Evolutionary conservation across 2,329 filamentous ascomycete genomes (phyloP).

Genomic region (Trichoderma atroviride): DNA sequence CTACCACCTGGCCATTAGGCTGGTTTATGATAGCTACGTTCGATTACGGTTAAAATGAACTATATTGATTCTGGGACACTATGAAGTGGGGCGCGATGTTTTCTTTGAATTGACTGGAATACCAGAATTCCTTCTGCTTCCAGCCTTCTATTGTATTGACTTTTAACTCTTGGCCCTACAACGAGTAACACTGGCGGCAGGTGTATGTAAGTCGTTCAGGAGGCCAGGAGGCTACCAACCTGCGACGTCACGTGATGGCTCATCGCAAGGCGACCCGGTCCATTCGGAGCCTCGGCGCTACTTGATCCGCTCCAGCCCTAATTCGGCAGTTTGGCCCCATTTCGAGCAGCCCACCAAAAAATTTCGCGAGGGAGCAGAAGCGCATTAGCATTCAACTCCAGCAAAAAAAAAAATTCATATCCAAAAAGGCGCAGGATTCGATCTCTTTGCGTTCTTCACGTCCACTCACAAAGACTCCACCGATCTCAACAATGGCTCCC

Average conservation of each 20-base stretch:
- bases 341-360: slow-evolving; percentile 36
- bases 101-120: neutral
- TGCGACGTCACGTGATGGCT: slow-evolving; percentile 14
- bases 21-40: slow-evolving; percentile 25
- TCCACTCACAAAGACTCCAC: slow-evolving; percentile 35
- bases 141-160: neutral
- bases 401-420: slow-evolving; percentile 29
- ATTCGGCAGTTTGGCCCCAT: slow-evolving; percentile 32
- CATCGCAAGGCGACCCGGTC: neutral
- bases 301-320: slow-evolving; percentile 40
- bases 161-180: neutral
- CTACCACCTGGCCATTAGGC: slow-evolving; percentile 18
- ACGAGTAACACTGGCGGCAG: neutral
- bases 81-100: neutral
- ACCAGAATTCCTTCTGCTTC: neutral
- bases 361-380: slow-evolving; percentile 18
- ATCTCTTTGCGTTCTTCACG: slow-evolving; percentile 62
- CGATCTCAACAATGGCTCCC: slow-evolving; percentile 73
- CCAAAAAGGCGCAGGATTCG: slow-evolving; percentile 75
- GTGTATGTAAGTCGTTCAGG: neutral
- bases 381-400: slow-evolving; percentile 24
- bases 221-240: neutral
- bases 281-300: slow-evolving; percentile 14
- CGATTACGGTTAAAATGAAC: slow-evolving; percentile 24
- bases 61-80: slow-evolving; percentile 12